A percentile compares a stretch with the other conserved stretches of the same genome.
Conservation (phyloP, 441 rosid species). For the Populus hybrid region DNA sequence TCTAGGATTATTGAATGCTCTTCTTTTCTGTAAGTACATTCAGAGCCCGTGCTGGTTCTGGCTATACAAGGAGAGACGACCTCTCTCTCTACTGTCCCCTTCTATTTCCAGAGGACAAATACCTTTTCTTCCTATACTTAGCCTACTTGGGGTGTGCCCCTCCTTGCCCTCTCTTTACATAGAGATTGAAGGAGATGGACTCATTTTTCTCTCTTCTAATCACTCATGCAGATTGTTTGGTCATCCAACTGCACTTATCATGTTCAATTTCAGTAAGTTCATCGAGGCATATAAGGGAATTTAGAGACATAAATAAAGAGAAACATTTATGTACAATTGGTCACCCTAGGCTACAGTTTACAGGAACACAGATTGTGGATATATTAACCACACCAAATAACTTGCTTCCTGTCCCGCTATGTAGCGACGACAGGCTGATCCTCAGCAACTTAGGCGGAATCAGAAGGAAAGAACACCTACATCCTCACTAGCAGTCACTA, state of each 20-base stretch:
- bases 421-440: not conserved
- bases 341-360: not conserved
- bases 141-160: too few relatives aligned
- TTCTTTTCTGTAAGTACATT: too few relatives aligned
- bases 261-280: not conserved
- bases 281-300: not conserved
- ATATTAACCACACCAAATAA: not conserved
- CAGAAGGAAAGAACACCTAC: not conserved
- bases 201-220: not conserved
- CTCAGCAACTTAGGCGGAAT: not conserved
- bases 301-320: not conserved
- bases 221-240: not conserved
- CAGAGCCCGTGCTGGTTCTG: too few relatives aligned
- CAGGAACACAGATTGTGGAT: not conserved
- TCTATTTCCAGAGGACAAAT: not conserved
- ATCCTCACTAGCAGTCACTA: not conserved
- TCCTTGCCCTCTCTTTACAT: too few relatives aligned
- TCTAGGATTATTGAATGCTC: too few relatives aligned
- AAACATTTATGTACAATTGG: constrained; percentile 8
- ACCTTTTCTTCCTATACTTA: too few relatives aligned
- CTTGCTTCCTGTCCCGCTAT: not conserved
- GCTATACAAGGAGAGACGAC: too few relatives aligned
- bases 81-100: not conserved
- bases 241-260: not conserved
- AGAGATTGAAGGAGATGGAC: not conserved